These are phyloP conservation scores for Arthrobotrys musiformis DNA, from an alignment of 2,329 filamentous ascomycete species.

Conservation along the genomic window DNA sequence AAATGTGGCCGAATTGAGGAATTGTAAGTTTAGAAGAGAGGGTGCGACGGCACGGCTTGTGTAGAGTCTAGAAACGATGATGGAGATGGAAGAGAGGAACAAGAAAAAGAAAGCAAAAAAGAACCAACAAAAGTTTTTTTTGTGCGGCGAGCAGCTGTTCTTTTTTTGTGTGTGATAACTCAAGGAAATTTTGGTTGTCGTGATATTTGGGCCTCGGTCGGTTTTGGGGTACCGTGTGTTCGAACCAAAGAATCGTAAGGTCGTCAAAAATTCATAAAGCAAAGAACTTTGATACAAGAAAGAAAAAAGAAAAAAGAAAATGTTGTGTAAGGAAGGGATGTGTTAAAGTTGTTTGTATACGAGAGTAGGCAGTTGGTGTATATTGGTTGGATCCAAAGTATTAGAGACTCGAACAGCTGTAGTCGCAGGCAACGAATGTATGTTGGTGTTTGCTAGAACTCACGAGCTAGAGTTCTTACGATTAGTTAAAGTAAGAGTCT, in stretches of 20 bases:
- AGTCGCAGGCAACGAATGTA: conserved; percentile 24
- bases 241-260: conserved; percentile 49
- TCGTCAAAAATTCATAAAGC: conserved; percentile 53
- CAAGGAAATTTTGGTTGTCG: conserved; percentile 42
- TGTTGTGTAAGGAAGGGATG: conserved; percentile 16
- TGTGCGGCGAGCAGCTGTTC: conserved; percentile 54
- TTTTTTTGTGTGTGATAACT: conserved; percentile 52
- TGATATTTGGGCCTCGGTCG: conserved; percentile 37
- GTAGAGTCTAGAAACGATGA: conserved; percentile 19
- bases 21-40: conserved; percentile 39
- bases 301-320: conserved; percentile 18
- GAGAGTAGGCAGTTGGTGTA: neutral
- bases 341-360: neutral
- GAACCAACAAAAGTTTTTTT: conserved; percentile 44
- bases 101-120: neutral
- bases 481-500: conserved; percentile 50
- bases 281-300: conserved; percentile 56
- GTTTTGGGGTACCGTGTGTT: neutral
- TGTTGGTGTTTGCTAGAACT: conserved; percentile 16
- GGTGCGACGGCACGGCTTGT: conserved; percentile 50
- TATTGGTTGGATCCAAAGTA: neutral
- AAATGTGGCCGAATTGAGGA: neutral
- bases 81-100: neutral
- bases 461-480: conserved; percentile 28
- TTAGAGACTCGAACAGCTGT: conserved; percentile 26